Evolutionary conservation across 371 early-diverging fungal species (phyloP).

Genomic region (Mortierella sp.): DNA sequence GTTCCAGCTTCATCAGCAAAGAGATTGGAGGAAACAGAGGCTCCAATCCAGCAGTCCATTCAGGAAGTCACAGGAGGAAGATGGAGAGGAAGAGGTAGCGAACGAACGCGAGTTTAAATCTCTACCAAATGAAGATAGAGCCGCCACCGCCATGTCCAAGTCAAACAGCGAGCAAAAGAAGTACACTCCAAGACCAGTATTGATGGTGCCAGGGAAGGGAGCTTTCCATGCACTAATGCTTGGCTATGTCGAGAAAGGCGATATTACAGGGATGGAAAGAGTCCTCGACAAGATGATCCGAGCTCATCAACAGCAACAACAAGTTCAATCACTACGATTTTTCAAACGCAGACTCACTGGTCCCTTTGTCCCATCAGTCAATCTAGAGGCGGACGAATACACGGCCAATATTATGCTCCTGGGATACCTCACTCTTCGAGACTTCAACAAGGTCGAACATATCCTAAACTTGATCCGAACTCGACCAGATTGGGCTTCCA

Average conservation of each 20-base stretch:
- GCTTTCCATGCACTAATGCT: constrained; percentile 51
- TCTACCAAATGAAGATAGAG: not conserved
- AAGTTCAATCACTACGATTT: not conserved
- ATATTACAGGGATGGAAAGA: constrained; percentile 44
- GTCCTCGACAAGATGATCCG: constrained; percentile 44
- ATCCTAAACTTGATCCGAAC: constrained; percentile 29
- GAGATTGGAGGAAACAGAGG: not conserved
- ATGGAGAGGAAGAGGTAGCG: not conserved
- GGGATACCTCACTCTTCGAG: constrained; percentile 28
- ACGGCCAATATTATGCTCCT: constrained; percentile 53
- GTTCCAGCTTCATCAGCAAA: not conserved
- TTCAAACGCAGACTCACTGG: not conserved
- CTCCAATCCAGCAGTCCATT: constrained; percentile 20
- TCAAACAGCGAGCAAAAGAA: not conserved
- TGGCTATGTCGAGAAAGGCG: constrained; percentile 30
- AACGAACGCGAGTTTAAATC: not conserved
- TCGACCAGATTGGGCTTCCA: constrained; percentile 30
- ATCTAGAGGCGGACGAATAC: constrained; percentile 48
- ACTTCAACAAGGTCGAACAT: constrained; percentile 27
- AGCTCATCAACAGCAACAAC: not conserved
- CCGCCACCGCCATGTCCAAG: not conserved
- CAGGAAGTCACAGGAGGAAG: not conserved
- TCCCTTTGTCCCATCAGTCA: not conserved
- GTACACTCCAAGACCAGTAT: not conserved
- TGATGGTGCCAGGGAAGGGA: constrained; percentile 38